phyloP scores from a whole-genome alignment of 148 eudicot species.

The Nyssa sinensis region DNA sequence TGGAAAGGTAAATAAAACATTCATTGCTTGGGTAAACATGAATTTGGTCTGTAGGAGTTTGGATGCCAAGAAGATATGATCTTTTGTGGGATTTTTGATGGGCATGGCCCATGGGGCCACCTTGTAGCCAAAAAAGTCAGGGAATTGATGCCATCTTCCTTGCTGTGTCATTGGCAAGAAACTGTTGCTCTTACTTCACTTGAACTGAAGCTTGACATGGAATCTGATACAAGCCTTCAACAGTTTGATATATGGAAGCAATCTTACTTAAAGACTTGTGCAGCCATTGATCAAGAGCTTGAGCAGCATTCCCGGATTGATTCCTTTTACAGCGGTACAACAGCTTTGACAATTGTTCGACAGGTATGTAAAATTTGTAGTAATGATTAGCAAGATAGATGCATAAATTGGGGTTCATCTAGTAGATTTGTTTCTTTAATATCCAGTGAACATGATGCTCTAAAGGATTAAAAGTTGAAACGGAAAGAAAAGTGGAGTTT shows the following conservation, averaged over 20 bases:
- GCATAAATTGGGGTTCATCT: neutral
- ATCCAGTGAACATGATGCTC: too few relatives aligned
- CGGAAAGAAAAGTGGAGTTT: too few relatives aligned
- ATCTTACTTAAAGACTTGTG: slow-evolving; percentile 57
- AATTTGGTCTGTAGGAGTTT: slow-evolving; percentile 48
- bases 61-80: slow-evolving; percentile 77
- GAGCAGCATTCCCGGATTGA: slow-evolving; percentile 50
- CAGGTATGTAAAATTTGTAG: slow-evolving; percentile 37
- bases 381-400: neutral
- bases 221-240: slow-evolving; percentile 12
- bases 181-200: slow-evolving; percentile 35
- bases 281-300: slow-evolving; percentile 66
- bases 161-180: slow-evolving; percentile 77
- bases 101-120: slow-evolving; percentile 98
- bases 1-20: too few relatives aligned
- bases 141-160: slow-evolving; percentile 57
- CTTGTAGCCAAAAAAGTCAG: slow-evolving; percentile 68
- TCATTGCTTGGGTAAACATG: neutral
- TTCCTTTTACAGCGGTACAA: slow-evolving; percentile 74
- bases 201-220: slow-evolving; percentile 20
- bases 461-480: too few relatives aligned
- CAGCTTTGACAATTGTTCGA: slow-evolving; percentile 62
- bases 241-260: slow-evolving; percentile 62
- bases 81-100: slow-evolving; percentile 90
- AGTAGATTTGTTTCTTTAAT: neutral